These are phyloP conservation scores for Fagopyrum tataricum DNA, from an alignment of 148 eudicot species.

Conservation along the genomic window DNA sequence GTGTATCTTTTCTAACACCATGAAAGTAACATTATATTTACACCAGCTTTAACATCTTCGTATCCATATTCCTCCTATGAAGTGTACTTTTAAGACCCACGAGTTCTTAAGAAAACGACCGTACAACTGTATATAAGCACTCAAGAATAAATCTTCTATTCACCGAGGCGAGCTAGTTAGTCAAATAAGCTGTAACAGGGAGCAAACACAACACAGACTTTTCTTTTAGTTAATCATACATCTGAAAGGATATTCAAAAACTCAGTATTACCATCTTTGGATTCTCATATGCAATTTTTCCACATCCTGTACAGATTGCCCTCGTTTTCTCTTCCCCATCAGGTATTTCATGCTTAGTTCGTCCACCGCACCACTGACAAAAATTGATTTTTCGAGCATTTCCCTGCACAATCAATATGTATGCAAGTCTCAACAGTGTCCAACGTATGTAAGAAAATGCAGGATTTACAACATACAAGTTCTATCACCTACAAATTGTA, in stretches of 20 bases:
- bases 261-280: constrained; percentile 72
- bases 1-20: neutral
- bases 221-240: neutral
- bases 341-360: constrained; percentile 84
- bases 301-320: constrained; percentile 83
- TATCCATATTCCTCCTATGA: neutral
- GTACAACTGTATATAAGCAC: neutral
- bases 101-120: neutral
- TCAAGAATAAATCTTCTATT: neutral
- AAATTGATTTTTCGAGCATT: constrained; percentile 60
- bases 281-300: constrained; percentile 83
- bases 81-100: neutral
- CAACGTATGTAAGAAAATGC: neutral
- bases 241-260: neutral
- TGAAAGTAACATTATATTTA: neutral
- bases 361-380: constrained; percentile 90
- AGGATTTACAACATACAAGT: neutral
- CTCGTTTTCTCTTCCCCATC: constrained; percentile 89
- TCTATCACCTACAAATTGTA: neutral
- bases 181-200: neutral
- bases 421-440: neutral
- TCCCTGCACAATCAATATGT: constrained; percentile 34
- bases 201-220: neutral
- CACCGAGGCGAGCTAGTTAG: neutral
- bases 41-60: neutral